Conservation (phyloP, 2,329 filamentous ascomycete genomes). For the Coniochaeta sp. region DNA sequence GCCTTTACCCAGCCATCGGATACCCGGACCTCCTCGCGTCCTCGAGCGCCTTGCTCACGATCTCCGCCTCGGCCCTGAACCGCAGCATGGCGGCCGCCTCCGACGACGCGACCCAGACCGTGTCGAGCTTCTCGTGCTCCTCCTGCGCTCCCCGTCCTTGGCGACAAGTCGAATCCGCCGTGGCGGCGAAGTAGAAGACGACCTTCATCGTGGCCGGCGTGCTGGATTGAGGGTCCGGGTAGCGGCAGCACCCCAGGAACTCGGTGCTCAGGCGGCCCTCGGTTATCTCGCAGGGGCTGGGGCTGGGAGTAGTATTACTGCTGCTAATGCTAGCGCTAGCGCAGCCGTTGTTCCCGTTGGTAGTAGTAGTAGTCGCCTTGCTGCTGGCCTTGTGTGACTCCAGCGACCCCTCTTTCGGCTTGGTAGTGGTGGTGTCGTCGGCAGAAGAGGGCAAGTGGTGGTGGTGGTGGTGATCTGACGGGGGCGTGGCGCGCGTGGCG, state of each 20-base stretch:
- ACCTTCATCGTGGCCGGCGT: conserved; percentile 29
- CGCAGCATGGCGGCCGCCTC: conserved; percentile 15
- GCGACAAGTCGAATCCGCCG: conserved; percentile 18
- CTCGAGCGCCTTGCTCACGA: conserved; percentile 14
- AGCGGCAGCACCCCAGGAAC: conserved; percentile 26
- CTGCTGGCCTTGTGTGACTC: conserved; percentile 3
- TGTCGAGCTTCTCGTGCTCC: conserved; percentile 20
- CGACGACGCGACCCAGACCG: conserved; percentile 15
- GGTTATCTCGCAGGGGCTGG: conserved; percentile 20
- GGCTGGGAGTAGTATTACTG: no score
- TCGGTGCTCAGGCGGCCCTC: conserved; percentile 25
- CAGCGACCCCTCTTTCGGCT: conserved; percentile 1
- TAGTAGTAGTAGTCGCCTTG: no score
- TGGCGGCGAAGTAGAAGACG: conserved; percentile 32
- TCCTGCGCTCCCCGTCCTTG: conserved; percentile 21
- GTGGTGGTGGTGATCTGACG: no score
- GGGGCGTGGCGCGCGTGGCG: conserved; percentile 34
- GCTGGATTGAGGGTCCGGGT: conserved; percentile 25
- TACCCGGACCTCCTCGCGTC: conserved; percentile 15
- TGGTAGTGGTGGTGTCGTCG: neutral
- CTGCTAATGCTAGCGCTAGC: neutral
- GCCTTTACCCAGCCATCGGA: conserved; percentile 5
- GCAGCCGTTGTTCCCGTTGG: neutral
- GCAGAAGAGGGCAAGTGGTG: neutral
- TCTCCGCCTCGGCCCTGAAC: conserved; percentile 18